These are phyloP conservation scores for Fraxinus platypoda DNA, from an alignment of 305 asterid genomes.

Conservation along the genomic window DNA sequence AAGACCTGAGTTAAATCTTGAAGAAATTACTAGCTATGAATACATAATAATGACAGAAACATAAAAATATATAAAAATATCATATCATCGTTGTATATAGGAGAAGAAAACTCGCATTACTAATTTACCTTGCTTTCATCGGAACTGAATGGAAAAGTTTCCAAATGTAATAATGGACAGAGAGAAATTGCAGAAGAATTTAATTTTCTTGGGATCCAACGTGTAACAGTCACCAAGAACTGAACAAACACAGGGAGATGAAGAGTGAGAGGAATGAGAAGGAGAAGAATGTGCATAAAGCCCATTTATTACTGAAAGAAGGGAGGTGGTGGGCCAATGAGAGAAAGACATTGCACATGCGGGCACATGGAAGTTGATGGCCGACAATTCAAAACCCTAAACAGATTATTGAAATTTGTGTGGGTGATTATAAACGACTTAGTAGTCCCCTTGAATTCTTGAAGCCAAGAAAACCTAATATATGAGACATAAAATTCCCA, in stretches of 20 bases:
- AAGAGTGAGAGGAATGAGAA: slow-evolving; percentile 16
- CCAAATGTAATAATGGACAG: not conserved
- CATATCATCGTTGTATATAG: not conserved
- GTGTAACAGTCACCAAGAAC: slow-evolving; percentile 22
- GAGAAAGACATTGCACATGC: slow-evolving; percentile 86
- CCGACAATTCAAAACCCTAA: slow-evolving; percentile 56
- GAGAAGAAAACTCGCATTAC: not conserved
- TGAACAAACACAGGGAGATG: not conserved
- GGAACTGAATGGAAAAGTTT: not conserved
- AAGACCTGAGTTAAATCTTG: not conserved
- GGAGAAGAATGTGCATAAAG: slow-evolving; percentile 46
- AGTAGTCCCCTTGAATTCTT: slow-evolving; percentile 1
- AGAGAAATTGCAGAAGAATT: slow-evolving; percentile 6
- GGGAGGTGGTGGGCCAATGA: slow-evolving; percentile 60
- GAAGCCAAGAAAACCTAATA: slow-evolving; percentile 44
- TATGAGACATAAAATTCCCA: slow-evolving; percentile 27
- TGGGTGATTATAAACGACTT: slow-evolving; percentile 18
- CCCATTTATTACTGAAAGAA: slow-evolving; percentile 61
- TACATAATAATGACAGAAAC: not conserved
- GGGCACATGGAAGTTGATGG: slow-evolving; percentile 70
- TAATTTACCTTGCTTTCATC: slow-evolving; percentile 47
- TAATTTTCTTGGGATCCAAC: slow-evolving; percentile 21
- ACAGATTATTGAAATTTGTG: slow-evolving; percentile 17
- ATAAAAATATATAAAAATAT: not conserved
- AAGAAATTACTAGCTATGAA: not conserved